Evolutionary conservation across 176 grass and related monocot genomes (phyloP).

Genomic region (Dendrocalamus sinicus): DNA sequence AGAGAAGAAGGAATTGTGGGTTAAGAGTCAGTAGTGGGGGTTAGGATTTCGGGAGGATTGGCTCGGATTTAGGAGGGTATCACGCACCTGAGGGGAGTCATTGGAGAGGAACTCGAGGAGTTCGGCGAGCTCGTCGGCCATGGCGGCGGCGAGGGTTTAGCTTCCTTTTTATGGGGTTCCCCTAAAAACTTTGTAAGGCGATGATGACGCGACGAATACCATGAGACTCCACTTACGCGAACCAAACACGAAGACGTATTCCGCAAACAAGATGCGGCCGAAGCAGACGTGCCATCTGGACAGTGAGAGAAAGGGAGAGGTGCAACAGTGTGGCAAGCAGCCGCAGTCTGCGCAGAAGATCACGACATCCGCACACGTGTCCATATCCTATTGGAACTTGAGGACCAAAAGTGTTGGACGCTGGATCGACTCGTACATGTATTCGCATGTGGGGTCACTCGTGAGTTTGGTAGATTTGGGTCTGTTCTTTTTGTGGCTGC

Average conservation of each 20-base stretch:
- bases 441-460: no score
- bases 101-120: constrained; percentile 49
- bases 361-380: background rate
- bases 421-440: background rate
- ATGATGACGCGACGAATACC: background rate
- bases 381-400: background rate
- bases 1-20: background rate
- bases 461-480: no score
- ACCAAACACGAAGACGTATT: background rate
- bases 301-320: background rate
- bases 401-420: background rate
- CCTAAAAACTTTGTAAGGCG: no score
- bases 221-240: background rate
- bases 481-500: no score
- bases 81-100: background rate
- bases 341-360: background rate
- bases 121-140: constrained; percentile 88
- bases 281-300: no score
- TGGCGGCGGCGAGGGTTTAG: constrained; percentile 38
- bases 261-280: background rate
- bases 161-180: background rate
- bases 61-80: background rate
- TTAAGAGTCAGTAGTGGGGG: background rate
- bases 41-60: background rate
- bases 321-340: background rate